Conservation (phyloP, 2,329 filamentous ascomycete genomes). For the Scedosporium minutisporum region DNA sequence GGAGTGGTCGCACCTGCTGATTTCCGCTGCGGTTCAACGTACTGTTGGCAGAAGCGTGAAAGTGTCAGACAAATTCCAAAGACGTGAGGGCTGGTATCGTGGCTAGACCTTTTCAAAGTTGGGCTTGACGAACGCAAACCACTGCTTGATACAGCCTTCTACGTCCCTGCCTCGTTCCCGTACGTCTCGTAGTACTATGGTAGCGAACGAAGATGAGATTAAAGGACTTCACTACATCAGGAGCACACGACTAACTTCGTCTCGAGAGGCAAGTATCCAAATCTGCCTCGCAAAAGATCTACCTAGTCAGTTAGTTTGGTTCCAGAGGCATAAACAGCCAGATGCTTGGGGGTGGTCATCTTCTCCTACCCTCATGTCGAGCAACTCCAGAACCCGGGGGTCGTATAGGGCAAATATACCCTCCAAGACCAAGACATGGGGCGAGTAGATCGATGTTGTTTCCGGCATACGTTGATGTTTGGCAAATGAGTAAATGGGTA, state of each 20-base stretch:
- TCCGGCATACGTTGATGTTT: constrained; percentile 73
- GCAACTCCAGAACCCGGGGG: constrained; percentile 67
- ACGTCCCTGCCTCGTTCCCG: constrained; percentile 82
- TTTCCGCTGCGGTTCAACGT: constrained; percentile 82
- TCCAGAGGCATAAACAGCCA: background rate
- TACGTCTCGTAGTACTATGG: constrained; percentile 72
- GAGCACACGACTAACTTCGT: constrained; percentile 50
- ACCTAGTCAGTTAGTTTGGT: background rate
- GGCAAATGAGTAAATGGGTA: constrained; percentile 91
- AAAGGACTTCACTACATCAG: background rate
- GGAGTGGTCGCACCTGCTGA: constrained; percentile 53
- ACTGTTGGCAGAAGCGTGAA: constrained; percentile 32
- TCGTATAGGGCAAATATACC: constrained; percentile 95
- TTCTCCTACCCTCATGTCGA: constrained; percentile 74
- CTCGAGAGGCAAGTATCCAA: constrained; percentile 86
- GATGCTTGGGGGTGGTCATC: background rate
- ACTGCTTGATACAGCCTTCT: constrained; percentile 94
- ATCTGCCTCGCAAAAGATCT: constrained; percentile 95
- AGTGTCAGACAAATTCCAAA: background rate
- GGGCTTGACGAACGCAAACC: constrained; percentile 93
- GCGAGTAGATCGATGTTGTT: constrained; percentile 88
- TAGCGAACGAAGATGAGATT: background rate
- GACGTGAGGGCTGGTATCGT: background rate
- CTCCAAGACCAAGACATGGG: constrained; percentile 89
- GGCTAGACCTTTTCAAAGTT: constrained; percentile 68